Conservation (phyloP, 257 asterid genomes). For the Solanum lycopersicoides region DNA sequence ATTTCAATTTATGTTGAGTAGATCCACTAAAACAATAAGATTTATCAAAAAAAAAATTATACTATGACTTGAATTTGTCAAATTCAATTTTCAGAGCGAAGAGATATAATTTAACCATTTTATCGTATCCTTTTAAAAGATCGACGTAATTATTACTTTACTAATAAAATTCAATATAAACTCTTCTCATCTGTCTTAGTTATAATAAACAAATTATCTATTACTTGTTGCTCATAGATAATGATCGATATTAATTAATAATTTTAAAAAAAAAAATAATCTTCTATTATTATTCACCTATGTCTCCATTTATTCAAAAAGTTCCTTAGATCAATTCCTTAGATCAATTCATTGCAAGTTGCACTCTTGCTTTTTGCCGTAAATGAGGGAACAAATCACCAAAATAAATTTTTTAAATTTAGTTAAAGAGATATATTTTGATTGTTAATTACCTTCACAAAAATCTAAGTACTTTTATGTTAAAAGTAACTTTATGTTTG, state of each 20-base stretch:
- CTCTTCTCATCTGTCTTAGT: too few relatives aligned
- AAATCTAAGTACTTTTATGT: not conserved
- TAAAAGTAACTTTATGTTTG: not conserved
- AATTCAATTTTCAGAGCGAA: too few relatives aligned
- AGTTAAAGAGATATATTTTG: conserved; percentile 1
- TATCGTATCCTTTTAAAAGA: not conserved
- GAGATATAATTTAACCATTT: not conserved
- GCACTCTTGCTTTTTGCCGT: conserved; percentile 1
- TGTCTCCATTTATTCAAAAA: too few relatives aligned
- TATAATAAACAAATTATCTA: too few relatives aligned
- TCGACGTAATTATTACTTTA: too few relatives aligned
- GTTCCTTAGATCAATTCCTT: too few relatives aligned
- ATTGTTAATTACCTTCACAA: conserved; percentile 6
- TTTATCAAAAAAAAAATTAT: too few relatives aligned
- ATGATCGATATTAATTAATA: too few relatives aligned
- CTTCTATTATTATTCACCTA: not conserved
- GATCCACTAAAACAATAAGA: too few relatives aligned
- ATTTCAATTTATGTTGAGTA: not conserved
- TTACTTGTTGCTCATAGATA: too few relatives aligned
- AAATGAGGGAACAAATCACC: conserved; percentile 25
- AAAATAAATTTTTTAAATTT: not conserved
- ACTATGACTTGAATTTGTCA: not conserved
- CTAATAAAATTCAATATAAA: too few relatives aligned
- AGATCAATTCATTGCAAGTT: not conserved
- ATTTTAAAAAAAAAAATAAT: too few relatives aligned